A percentile compares a stretch with the other conserved stretches of the same genome.
Evolutionary conservation across 257 asterid species (phyloP).

Genomic region (Paulownia fortunei): DNA sequence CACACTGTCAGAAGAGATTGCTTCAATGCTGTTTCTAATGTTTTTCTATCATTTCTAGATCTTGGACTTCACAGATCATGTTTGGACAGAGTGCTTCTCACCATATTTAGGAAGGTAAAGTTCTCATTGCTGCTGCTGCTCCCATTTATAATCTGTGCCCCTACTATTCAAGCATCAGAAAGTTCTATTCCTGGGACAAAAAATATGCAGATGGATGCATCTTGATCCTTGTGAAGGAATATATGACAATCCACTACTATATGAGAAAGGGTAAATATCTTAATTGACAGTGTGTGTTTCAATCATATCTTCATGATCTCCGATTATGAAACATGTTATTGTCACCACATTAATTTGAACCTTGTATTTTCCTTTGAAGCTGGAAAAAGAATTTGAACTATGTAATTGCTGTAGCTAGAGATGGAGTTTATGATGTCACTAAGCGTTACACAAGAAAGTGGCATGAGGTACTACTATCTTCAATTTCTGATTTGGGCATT

Average conservation of each 20-base stretch:
- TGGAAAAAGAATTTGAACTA: constrained; percentile 87
- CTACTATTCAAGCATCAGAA: constrained; percentile 26
- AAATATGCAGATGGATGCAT: constrained; percentile 95
- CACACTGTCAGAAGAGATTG: background rate
- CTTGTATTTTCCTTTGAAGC: constrained; percentile 54
- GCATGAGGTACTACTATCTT: constrained; percentile 67
- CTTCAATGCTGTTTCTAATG: constrained; percentile 8
- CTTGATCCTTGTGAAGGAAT: constrained; percentile 99
- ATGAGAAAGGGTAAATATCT: constrained; percentile 88
- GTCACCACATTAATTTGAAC: constrained; percentile 31
- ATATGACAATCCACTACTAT: constrained; percentile 85
- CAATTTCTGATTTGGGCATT: constrained; percentile 19
- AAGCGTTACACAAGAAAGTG: constrained; percentile 93
- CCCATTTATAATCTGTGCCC: constrained; percentile 14
- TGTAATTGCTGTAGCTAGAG: constrained; percentile 72
- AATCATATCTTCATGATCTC: constrained; percentile 26
- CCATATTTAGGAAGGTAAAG: constrained; percentile 73
- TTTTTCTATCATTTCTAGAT: constrained; percentile 51
- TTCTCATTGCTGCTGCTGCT: constrained; percentile 30
- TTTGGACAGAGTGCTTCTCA: constrained; percentile 98
- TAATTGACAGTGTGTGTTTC: constrained; percentile 21
- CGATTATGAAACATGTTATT: constrained; percentile 4
- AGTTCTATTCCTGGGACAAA: constrained; percentile 20
- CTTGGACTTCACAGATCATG: constrained; percentile 94
- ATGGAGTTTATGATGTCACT: constrained; percentile 94